Percentiles rank a stretch among this genome's conserved stretches.
These are phyloP conservation scores for Globisporangium cederbergense DNA, from an alignment of 352 stramenopile genomes.

Conservation along the genomic window DNA sequence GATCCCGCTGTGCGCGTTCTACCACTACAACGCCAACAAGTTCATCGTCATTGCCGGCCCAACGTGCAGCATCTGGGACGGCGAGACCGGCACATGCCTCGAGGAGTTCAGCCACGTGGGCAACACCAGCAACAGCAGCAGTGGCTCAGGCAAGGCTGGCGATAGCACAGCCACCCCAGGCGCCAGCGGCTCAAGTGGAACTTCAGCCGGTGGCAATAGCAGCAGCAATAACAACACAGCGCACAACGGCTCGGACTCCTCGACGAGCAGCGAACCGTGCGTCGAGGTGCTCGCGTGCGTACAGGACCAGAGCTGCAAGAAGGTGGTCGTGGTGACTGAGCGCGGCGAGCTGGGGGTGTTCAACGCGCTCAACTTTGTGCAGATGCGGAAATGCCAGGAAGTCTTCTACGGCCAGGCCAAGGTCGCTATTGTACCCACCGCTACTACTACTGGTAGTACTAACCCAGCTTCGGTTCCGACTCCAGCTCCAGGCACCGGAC, in stretches of 20 bases:
- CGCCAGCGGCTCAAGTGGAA: not conserved
- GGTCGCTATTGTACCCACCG: too few species aligned
- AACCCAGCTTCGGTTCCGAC: not conserved
- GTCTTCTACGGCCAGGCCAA: slow-evolving; percentile 25
- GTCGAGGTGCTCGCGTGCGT: slow-evolving; percentile 47
- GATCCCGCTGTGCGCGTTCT: slow-evolving; percentile 67
- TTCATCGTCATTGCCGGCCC: slow-evolving; percentile 63
- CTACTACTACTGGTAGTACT: not conserved
- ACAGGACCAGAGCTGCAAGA: slow-evolving; percentile 56
- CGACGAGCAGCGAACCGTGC: slow-evolving; percentile 21
- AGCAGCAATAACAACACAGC: slow-evolving; percentile 2
- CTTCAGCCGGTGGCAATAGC: not conserved
- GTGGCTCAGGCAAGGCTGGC: not conserved
- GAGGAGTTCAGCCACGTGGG: slow-evolving; percentile 61
- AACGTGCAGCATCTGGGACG: slow-evolving; percentile 72
- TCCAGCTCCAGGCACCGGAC: not conserved
- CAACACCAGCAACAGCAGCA: slow-evolving; percentile 3
- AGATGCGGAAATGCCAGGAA: slow-evolving; percentile 63
- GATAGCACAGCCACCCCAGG: slow-evolving; percentile 10
- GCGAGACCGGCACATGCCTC: slow-evolving; percentile 41
- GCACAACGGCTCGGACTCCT: slow-evolving; percentile 18
- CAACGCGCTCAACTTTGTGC: slow-evolving; percentile 74
- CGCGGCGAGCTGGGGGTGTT: slow-evolving; percentile 58
- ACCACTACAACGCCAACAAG: slow-evolving; percentile 62
- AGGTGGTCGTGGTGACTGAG: slow-evolving; percentile 59